Evolutionary conservation across 1,139 yeast species (phyloP), one percentile per base, ranked within the genome.

Genomic region (Blastobotrys persicus): DNA sequence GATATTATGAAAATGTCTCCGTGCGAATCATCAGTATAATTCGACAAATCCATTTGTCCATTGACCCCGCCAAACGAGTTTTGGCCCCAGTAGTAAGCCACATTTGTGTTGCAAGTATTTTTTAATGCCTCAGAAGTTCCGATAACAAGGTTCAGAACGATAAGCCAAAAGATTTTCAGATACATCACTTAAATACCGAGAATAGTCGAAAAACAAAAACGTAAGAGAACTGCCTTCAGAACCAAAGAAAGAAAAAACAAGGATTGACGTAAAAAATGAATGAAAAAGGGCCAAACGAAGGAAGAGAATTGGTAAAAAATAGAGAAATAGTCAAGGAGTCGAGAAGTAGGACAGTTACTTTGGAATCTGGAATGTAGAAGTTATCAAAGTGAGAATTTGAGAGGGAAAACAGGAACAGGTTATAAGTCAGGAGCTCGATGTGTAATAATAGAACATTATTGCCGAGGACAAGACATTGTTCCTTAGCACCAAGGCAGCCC

Each of bases 51-150:
- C 53, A 79, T 73, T 66, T 89, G 96, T 39, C 79, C 64, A 88
- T 84, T 32, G 46, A 49, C 26, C 53, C 54, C 47, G n/a, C 88
- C 88, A 23, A 80, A 85, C 12, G 95, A 83, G 62, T 82, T 81
- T 69, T 89, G 97, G 44, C 98, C 97, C 97, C 97, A 89, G 69
- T 88, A 88, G 6, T 87, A 76, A 19, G 85, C 96, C 44, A 88
- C 80, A 59, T 86, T 85, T 44, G 77, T 67, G 48, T 78, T 54
- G 9, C 55, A 58, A 5, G 51, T 20, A 13, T 59, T 58, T 6
- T 50, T 52, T 39, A 60, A 60, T 5, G 64, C 62, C 14, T 32
- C 43, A 11, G 17, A 2, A 13, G 35, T n/a, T 20, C 14, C 11
- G 2, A 48, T 34, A 5, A 35, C 46, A 4, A 37, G 26, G 28